phyloP scores from a whole-genome alignment of 345 rosid species.

The Hibiscus trionum region DNA sequence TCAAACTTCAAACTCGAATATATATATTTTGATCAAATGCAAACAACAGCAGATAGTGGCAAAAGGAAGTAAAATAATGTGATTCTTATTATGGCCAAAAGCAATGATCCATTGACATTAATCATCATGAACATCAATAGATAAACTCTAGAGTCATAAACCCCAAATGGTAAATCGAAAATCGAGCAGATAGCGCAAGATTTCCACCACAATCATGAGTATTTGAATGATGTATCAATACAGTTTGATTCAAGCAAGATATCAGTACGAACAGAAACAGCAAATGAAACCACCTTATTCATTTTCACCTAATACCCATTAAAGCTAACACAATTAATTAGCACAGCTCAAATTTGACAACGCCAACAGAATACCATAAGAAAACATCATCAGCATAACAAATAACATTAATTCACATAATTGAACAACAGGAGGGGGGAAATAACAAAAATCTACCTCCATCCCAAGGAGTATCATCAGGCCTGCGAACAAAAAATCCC shows the following conservation, averaged over 20 bases:
- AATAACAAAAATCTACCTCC: constrained; percentile 28
- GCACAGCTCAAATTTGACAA: neutral
- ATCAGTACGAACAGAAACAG: too few species aligned
- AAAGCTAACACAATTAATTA: neutral
- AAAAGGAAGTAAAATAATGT: neutral
- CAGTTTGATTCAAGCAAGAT: neutral
- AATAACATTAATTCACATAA: neutral
- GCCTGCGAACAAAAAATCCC: constrained; percentile 20
- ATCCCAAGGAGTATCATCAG: constrained; percentile 64
- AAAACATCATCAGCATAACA: neutral
- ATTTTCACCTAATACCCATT: neutral
- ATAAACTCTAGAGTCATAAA: neutral
- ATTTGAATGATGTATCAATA: neutral
- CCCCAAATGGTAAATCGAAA: neutral
- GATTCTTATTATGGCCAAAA: neutral
- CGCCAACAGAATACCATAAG: neutral
- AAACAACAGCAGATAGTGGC: too few species aligned
- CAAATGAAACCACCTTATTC: too few species aligned
- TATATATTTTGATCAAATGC: too few species aligned
- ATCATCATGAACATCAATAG: neutral
- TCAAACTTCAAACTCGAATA: too few species aligned
- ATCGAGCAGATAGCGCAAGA: neutral
- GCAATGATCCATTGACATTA: neutral
- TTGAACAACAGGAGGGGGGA: neutral
- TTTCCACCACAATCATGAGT: neutral